phyloP scores from a whole-genome alignment of 805 yeast genomes.

The Komagataella populi region DNA sequence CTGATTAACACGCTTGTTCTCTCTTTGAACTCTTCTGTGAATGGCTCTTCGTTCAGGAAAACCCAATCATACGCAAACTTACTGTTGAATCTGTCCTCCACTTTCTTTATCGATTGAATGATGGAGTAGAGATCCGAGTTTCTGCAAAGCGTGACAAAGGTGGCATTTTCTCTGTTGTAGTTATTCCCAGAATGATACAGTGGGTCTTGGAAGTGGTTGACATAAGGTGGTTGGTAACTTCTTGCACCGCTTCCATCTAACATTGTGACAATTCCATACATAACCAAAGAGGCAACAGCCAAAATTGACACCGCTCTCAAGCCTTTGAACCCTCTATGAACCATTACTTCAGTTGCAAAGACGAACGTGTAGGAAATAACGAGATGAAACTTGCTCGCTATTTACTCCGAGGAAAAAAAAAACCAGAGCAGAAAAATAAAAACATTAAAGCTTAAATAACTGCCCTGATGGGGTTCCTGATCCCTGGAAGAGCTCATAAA shows the following conservation, averaged over 20 bases:
- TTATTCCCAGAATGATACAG: neutral
- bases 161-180: constrained; percentile 35
- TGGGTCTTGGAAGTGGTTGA: neutral
- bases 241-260: neutral
- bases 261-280: neutral
- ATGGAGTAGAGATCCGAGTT: constrained; percentile 23
- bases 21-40: constrained; percentile 22
- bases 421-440: too few relatives aligned
- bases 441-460: too few relatives aligned
- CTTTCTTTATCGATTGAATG: constrained; percentile 19
- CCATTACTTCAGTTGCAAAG: neutral
- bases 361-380: too few relatives aligned
- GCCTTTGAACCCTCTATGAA: neutral
- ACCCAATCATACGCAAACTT: constrained; percentile 26
- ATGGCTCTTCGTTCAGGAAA: constrained; percentile 32
- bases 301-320: neutral
- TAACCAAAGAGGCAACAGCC: neutral
- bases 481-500: neutral
- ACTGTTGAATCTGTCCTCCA: constrained; percentile 25
- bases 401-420: too few relatives aligned
- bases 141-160: constrained; percentile 35
- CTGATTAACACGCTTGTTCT: constrained; percentile 20
- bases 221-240: neutral
- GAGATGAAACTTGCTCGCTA: too few relatives aligned
- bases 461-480: neutral